These are phyloP conservation scores for Ilyonectria mors-panacis DNA, from an alignment of 2,329 filamentous ascomycete genomes.

Conservation along the genomic window DNA sequence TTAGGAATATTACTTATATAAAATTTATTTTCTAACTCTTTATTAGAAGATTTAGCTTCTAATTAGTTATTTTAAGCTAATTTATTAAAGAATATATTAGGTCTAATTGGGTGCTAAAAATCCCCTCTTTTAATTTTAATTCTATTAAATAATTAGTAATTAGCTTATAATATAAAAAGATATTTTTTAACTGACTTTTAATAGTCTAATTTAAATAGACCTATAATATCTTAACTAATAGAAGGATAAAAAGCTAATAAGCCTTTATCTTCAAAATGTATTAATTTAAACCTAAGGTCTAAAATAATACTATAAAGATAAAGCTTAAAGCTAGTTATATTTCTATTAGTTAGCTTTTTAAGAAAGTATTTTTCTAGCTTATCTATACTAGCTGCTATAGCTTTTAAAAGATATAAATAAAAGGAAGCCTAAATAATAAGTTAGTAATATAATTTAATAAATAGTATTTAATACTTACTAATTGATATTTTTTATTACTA, in stretches of 20 bases:
- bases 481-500: not conserved
- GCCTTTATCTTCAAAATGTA: not conserved
- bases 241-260: conserved; percentile 3
- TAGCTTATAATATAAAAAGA: not conserved
- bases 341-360: not conserved
- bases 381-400: not conserved
- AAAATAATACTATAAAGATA: conserved; percentile 1
- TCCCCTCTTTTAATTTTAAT: not conserved
- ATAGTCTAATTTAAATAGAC: not conserved
- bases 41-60: not conserved
- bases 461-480: not conserved
- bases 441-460: conserved; percentile 4
- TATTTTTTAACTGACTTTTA: not conserved
- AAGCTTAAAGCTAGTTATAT: conserved; percentile 1
- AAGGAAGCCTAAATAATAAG: not conserved
- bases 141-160: not conserved
- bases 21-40: not conserved
- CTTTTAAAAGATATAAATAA: not conserved
- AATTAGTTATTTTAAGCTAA: not conserved
- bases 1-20: no score
- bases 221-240: not conserved
- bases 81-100: not conserved
- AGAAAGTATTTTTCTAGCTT: not conserved
- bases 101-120: not conserved
- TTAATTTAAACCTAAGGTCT: conserved; percentile 4